Base-by-base conservation (phyloP, 2,329 filamentous ascomycete species). In the Capronia americana region DNA sequence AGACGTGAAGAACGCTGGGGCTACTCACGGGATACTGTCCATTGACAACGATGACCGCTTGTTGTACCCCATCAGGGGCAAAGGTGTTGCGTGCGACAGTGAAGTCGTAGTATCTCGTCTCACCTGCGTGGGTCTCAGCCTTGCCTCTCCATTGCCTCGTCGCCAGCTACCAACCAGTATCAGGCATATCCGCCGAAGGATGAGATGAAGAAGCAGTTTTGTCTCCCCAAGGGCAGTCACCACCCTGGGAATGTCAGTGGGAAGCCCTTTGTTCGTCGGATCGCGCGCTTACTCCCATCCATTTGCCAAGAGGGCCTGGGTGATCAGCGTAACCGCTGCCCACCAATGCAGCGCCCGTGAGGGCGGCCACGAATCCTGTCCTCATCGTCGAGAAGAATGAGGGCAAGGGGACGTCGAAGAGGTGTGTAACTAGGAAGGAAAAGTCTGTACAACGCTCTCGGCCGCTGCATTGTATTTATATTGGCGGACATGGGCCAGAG, bases 31-130 rank as follows among this genome's bases (percentile, higher is more conserved):
- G 70, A 68, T 75, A 81, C 79, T 32, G 76, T 75, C 24, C 82
- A 72, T 66, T 81, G 76, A 64, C 78, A 77, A 69, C 79, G 80
- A 70, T 81, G 77, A 26, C 74, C 63, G 64, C 77, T 74, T 17
- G 74, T 75, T 65, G 72, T 71, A 30, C 79, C 68, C 44, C 78
- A 75, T 62, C 69, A 34, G 69, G 69, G 5, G 66, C 67, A 14
- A 69, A 28, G 5, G 69, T 67, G 24, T 57, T 64, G 17, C 67
- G 57, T 17, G 66, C n/a, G n/a, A 70, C 34, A 30, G 59, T 67
- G 38, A 66, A 69, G 57, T 70, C 61, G 51, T 69, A 70, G 46
- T 70, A 62, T 60, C 66, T 63, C 7, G 68, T 69, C n/a, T 64
- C 68, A 44, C 68, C 68, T 69, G 62, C 14, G 20, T 23, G n/a